These are phyloP conservation scores for Nymphaea colorata DNA, from an alignment of 164 flowering plant species.

Conservation along the genomic window DNA sequence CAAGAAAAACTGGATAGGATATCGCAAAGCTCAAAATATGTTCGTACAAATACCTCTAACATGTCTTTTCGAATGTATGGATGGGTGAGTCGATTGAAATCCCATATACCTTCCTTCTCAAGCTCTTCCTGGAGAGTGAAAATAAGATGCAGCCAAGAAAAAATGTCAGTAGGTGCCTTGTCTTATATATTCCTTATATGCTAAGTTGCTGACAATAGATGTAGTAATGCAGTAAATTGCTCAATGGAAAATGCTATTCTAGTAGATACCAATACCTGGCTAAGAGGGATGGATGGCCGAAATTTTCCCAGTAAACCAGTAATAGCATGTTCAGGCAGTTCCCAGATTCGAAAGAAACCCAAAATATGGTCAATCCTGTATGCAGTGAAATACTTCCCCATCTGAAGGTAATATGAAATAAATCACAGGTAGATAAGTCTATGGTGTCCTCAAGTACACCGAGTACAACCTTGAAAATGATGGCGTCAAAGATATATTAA, in stretches of 20 bases:
- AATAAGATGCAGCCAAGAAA: background rate
- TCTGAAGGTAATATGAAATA: constrained; percentile 22
- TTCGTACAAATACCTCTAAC: constrained; percentile 38
- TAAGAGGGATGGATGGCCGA: constrained; percentile 87
- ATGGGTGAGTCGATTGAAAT: constrained; percentile 64
- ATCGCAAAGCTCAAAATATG: background rate
- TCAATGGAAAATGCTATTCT: too few species aligned
- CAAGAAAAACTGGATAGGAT: background rate
- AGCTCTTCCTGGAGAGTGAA: constrained; percentile 66
- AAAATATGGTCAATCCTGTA: constrained; percentile 94
- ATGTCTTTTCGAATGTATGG: constrained; percentile 60
- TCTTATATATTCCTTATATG: background rate
- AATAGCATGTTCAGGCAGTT: constrained; percentile 88
- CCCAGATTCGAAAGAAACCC: constrained; percentile 99
- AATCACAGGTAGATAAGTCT: too few species aligned
- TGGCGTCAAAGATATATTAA: background rate
- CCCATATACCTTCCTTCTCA: constrained; percentile 90
- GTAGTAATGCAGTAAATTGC: background rate
- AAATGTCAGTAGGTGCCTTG: background rate
- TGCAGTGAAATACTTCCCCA: constrained; percentile 93
- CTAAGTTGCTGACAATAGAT: background rate
- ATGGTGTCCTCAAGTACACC: too few species aligned
- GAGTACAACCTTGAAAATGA: constrained; percentile 1
- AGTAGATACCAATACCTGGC: constrained; percentile 43
- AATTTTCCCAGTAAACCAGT: constrained; percentile 91